Conservation (phyloP, 2,329 filamentous ascomycete species). For the Hymenoscyphus linearis region DNA sequence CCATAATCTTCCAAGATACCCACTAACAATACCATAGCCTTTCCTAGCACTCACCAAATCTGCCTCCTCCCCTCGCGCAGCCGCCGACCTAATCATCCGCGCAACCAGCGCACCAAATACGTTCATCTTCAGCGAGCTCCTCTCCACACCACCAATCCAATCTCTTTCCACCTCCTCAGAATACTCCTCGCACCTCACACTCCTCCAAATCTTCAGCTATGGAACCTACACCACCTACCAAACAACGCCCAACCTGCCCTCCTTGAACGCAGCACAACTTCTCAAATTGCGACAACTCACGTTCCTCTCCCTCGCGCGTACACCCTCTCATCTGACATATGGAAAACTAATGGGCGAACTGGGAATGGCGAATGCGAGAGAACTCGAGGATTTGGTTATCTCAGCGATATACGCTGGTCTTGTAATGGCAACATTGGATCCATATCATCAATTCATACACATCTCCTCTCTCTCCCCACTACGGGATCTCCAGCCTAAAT, state of each 20-base stretch:
- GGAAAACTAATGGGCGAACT: constrained; percentile 60
- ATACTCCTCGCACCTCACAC: constrained; percentile 55
- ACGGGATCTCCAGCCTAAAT: constrained; percentile 74
- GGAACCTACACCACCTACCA: constrained; percentile 78
- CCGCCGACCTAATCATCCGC: constrained; percentile 78
- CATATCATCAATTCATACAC: constrained; percentile 65
- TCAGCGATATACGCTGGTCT: constrained; percentile 82
- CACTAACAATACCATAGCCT: constrained; percentile 52
- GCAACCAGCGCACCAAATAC: constrained; percentile 87
- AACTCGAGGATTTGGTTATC: constrained; percentile 83
- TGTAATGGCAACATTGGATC: constrained; percentile 77
- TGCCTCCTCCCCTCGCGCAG: constrained; percentile 75
- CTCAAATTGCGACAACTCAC: constrained; percentile 89
- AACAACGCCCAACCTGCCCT: constrained; percentile 53
- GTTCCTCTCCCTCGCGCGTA: constrained; percentile 72
- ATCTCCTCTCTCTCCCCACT: constrained; percentile 78
- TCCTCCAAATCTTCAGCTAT: constrained; percentile 87
- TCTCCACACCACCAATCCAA: constrained; percentile 74
- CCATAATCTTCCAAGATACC: background rate
- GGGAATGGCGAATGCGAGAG: constrained; percentile 57
- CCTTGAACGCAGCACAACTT: constrained; percentile 65
- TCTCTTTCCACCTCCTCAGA: constrained; percentile 59
- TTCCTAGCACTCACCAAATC: constrained; percentile 86
- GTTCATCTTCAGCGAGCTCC: constrained; percentile 91
- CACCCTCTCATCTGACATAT: constrained; percentile 68